phyloP scores from a whole-genome alignment of 129 eudicot genomes.

The Flaveria robusta region DNA sequence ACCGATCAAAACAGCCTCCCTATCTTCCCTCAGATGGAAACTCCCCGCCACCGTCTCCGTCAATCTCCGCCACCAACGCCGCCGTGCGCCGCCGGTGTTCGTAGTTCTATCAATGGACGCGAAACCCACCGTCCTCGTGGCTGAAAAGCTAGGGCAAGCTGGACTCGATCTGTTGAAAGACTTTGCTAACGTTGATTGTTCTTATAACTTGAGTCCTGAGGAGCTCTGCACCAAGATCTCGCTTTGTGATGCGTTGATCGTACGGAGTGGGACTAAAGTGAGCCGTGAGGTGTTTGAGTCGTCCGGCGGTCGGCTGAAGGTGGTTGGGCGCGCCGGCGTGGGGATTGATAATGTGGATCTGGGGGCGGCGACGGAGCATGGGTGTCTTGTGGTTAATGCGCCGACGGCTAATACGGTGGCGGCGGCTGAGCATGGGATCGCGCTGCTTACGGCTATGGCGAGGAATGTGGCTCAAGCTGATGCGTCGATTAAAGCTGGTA shows the following conservation, averaged over 20 bases:
- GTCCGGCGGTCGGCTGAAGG: neutral
- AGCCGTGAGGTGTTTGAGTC: conserved; percentile 5
- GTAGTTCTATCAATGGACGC: neutral
- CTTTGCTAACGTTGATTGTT: conserved; percentile 1
- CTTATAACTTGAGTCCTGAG: neutral
- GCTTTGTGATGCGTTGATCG: neutral
- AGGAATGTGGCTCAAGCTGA: conserved; percentile 5
- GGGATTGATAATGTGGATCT: conserved; percentile 2
- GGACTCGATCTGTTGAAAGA: neutral
- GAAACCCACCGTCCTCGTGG: conserved; percentile 1
- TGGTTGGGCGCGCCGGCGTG: neutral
- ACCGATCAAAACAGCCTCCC: neutral
- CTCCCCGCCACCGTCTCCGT: neutral
- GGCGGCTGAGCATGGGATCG: conserved; percentile 7
- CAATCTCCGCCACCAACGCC: neutral
- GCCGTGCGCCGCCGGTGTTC: neutral
- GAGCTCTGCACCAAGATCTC: conserved; percentile 11
- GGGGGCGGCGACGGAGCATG: conserved; percentile 8
- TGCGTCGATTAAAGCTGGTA: conserved; percentile 11
- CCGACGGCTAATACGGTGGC: conserved; percentile 9
- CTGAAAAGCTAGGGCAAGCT: conserved; percentile 8
- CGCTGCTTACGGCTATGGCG: conserved; percentile 1
- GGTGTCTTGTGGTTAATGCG: neutral
- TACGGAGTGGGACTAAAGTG: conserved; percentile 5
- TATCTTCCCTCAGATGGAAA: conserved; percentile 2